Evolutionary conservation across 495 filamentous ascomycete genomes (phyloP).

Genomic region (Penicillium angulare): DNA sequence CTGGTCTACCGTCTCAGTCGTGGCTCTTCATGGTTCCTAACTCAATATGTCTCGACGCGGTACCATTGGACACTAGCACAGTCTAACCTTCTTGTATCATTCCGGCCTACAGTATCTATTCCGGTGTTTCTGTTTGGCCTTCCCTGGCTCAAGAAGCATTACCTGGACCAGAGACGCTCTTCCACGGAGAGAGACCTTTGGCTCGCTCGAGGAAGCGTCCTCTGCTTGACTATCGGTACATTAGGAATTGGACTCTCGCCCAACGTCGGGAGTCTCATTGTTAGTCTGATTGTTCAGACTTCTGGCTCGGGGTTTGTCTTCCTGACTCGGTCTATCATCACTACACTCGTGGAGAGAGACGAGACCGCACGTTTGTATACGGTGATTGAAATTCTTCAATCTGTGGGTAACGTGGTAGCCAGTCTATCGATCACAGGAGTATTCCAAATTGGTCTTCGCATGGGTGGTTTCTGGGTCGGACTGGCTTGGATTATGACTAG

Average conservation of each 20-base stretch:
- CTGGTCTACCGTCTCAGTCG: conserved; percentile 52
- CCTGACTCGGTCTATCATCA: conserved; percentile 49
- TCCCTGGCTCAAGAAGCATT: conserved; percentile 32
- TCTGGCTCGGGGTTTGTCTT: conserved; percentile 49
- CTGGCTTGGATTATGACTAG: conserved; percentile 55
- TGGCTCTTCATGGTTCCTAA: conserved; percentile 49
- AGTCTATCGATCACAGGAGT: conserved; percentile 52
- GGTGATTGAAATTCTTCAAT: conserved; percentile 56
- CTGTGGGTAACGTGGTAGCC: conserved; percentile 52
- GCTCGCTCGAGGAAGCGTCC: conserved; percentile 47
- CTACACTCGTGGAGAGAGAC: conserved; percentile 49
- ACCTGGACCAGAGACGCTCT: conserved; percentile 11
- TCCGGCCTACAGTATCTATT: conserved; percentile 49
- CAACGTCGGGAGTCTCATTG: conserved; percentile 34
- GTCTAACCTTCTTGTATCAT: conserved; percentile 53
- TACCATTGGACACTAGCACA: conserved; percentile 55
- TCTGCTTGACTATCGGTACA: conserved; percentile 44
- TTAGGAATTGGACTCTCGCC: conserved; percentile 48
- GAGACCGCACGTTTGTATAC: conserved; percentile 57
- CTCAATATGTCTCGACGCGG: conserved; percentile 57
- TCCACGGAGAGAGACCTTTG: conserved; percentile 50
- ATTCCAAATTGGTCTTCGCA: conserved; percentile 50
- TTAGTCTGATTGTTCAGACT: conserved; percentile 47
- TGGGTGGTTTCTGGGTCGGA: conserved; percentile 52
- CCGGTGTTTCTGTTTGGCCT: conserved; percentile 50